Evolutionary conservation across 371 early-diverging fungal species (phyloP), one percentile per base, ranked within the genome.

Genomic region (Vavraia culicis): DNA sequence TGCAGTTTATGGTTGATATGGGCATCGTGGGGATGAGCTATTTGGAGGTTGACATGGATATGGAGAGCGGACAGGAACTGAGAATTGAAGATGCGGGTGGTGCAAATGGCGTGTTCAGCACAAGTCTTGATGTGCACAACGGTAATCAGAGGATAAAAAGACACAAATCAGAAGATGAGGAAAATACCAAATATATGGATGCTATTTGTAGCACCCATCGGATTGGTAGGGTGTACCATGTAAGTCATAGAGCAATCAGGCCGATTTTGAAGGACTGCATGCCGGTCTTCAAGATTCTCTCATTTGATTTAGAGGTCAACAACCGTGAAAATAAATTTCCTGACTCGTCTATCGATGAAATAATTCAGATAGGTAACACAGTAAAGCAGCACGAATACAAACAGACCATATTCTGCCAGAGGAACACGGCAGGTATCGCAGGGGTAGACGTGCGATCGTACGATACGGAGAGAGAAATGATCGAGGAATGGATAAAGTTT

Each of bases 341-440:
- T 0, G 85, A 84, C 41, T 74, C 98, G 8, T 65, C 76, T 39
- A 54, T 74, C 1, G 98, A 96, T 69, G 87, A 95, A 0, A 85
- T 98, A n/a, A 96, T 96, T 56, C 99, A 98, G 67, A 96, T 98
- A 58, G 99, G 96, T 3, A 85, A 82, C 41, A 67, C 59, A 46
- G 76, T 90, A 32, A 78, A 88, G 2, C 79, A 85, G 1, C 59
- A 80, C 2, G 91, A 89, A 70, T 83, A 77, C 72, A 75, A 86
- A 42, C 71, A 85, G 41, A 85, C 80, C 50, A 82, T 98, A 0
- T 88, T 98, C 38, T 63, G 86, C 85, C 1, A 74, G 84, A 19
- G 77, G 79, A 32, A 71, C 72, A 0, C 88, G 86, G 82, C 86
- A 1, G 77, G 77, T 22, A 95, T 98, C 62, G 83, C 83, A 1